Evolutionary conservation across 1,284 basidiomycete species (phyloP).

Genomic region (Somion occarium): DNA sequence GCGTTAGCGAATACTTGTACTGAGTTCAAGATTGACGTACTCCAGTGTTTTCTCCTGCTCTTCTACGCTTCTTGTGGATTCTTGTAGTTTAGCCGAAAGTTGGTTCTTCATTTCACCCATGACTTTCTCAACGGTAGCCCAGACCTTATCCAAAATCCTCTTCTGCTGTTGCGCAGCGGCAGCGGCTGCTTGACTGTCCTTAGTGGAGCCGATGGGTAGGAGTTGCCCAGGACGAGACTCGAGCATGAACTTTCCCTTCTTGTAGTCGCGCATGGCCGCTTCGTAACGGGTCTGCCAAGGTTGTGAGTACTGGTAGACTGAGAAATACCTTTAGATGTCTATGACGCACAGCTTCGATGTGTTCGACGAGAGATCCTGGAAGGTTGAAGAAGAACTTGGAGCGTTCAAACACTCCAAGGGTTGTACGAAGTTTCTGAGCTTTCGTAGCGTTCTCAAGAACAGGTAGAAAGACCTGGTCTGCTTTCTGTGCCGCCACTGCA

Average conservation of each 20-base stretch:
- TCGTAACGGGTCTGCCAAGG: conserved; percentile 81
- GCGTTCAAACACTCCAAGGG: conserved; percentile 92
- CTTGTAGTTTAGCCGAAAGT: conserved; percentile 76
- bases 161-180: conserved; percentile 76
- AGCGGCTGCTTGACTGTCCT: conserved; percentile 47
- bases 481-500: conserved; percentile 80
- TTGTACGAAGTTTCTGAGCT: conserved; percentile 88
- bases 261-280: conserved; percentile 91
- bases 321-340: too few species aligned
- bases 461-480: conserved; percentile 94
- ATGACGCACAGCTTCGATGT: conserved; percentile 74
- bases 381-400: conserved; percentile 99
- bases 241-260: conserved; percentile 91
- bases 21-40: conserved; percentile 39
- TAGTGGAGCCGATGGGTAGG: conserved; percentile 54
- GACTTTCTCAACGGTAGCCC: conserved; percentile 92
- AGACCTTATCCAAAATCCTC: conserved; percentile 93
- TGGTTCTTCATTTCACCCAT: conserved; percentile 88
- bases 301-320: not conserved
- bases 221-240: conserved; percentile 85
- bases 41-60: conserved; percentile 98
- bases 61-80: conserved; percentile 76
- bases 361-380: conserved; percentile 88
- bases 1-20: not conserved
- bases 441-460: conserved; percentile 96